Evolutionary conservation across 495 filamentous ascomycete genomes (phyloP), one percentile per base, ranked within the genome.

Genomic region (Daldinia caldariorum): DNA sequence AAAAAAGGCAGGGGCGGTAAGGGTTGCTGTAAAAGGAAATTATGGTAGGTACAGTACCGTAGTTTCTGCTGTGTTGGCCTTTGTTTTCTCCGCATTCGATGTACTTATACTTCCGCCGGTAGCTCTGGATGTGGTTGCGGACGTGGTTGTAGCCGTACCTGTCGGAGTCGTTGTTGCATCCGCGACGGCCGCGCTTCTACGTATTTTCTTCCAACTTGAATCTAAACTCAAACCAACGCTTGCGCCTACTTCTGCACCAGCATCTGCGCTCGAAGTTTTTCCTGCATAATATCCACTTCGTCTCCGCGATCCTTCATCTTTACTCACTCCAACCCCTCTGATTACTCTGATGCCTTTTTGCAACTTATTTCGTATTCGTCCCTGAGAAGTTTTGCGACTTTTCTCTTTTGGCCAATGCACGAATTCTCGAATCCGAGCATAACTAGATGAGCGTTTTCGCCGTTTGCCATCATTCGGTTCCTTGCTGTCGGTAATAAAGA

Each of bases 1-100:
- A 32, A 39, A 4, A n/a, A 45, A 20, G 53, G 50, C 49, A 59
- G 47, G 54, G 35, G 69, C 69, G 69, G 69, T 71, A 71, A 67
- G 34, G 63, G 50, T 61, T 67, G 32, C 69, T 68, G n/a, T 18
- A 68, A 67, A 56, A 55, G 69, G 69, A 72, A 72, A 72, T 72
- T 61, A 6, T 63, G 8, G 29, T 6, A 65, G 47, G 70, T 68
- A 68, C 61, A n/a, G 65, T 72, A 68, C 70, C 70, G 61, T 69
- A 51, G 65, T 62, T 41, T 13, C 39, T 54, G 61, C 37, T 43
- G 61, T 43, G 49, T 56, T 55, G 47, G 34, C 10, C 53, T 72
- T 59, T 41, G 49, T 6, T 62, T 56, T 69, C 65, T 62, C 65
- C 61, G 65, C 70, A 67, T 31, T 37, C 0, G 14, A 41, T 63